phyloP scores from a whole-genome alignment of 768 basidiomycete species.

The Favolaschia claudopus region DNA sequence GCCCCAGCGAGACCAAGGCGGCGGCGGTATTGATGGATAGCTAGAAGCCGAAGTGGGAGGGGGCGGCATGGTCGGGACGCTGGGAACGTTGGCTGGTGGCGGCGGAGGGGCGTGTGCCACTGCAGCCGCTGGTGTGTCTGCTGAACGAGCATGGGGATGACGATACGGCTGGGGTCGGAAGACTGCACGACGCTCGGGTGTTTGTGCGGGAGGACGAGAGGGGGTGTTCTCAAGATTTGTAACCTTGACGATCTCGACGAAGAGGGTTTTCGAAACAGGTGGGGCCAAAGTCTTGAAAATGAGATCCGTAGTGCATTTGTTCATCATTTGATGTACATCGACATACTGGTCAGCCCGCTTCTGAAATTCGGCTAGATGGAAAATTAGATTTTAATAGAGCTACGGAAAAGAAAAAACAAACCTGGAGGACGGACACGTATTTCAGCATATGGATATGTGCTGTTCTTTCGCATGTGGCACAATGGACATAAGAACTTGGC shows the following conservation, averaged over 20 bases:
- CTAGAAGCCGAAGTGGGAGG: neutral
- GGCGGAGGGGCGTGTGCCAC: neutral
- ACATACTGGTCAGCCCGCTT: slow-evolving; percentile 68
- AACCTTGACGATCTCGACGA: slow-evolving; percentile 73
- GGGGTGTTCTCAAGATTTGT: slow-evolving; percentile 1
- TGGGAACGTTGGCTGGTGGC: neutral
- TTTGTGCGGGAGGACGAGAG: neutral
- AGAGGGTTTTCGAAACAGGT: slow-evolving; percentile 71
- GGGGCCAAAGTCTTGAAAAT: slow-evolving; percentile 71
- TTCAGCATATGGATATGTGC: slow-evolving; percentile 75
- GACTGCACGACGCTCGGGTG: slow-evolving; percentile 9
- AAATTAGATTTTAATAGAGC: slow-evolving; percentile 6
- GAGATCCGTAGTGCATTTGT: slow-evolving; percentile 75
- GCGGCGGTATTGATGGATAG: slow-evolving; percentile 4
- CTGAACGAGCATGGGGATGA: slow-evolving; percentile 17
- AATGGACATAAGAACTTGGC: slow-evolving; percentile 74
- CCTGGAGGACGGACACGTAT: slow-evolving; percentile 74
- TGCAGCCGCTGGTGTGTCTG: too few species aligned
- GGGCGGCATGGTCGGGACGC: neutral
- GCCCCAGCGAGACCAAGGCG: slow-evolving; percentile 20
- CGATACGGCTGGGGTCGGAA: slow-evolving; percentile 23
- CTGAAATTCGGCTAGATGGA: slow-evolving; percentile 46
- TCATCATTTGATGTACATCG: slow-evolving; percentile 76
- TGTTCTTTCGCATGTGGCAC: slow-evolving; percentile 79
- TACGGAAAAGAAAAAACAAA: slow-evolving; percentile 38